Conservation (phyloP, 225 moss, liverwort and hornwort genomes). For the Rhytidiadelphus loreus region DNA sequence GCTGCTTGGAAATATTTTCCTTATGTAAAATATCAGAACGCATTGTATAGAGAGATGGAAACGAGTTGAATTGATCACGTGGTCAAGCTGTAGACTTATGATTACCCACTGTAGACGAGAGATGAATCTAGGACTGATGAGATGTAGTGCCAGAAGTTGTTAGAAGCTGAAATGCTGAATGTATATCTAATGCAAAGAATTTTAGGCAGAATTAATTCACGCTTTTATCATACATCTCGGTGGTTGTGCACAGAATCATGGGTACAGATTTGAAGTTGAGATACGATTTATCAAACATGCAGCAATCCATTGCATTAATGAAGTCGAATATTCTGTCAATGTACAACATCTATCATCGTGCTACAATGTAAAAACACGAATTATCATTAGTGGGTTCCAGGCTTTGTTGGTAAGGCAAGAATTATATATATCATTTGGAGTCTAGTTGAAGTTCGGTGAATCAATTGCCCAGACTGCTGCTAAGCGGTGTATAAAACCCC, state of each 20-base stretch:
- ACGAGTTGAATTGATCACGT: neutral
- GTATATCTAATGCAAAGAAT: constrained; percentile 4
- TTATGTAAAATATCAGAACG: constrained; percentile 3
- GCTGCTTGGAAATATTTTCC: neutral
- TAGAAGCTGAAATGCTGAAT: neutral
- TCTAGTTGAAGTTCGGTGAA: neutral
- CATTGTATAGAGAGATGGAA: neutral
- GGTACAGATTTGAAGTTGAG: neutral
- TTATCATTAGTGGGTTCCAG: neutral
- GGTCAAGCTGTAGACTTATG: neutral
- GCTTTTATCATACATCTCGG: neutral
- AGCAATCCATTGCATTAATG: neutral
- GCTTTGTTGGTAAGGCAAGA: neutral
- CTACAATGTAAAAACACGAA: neutral
- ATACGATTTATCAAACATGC: neutral
- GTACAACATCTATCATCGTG: neutral
- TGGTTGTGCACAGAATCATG: neutral
- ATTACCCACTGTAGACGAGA: neutral
- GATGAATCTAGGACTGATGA: neutral
- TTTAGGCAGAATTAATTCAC: neutral
- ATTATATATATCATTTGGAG: neutral
- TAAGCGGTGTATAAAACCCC: too few relatives aligned
- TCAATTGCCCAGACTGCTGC: neutral
- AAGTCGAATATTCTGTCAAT: neutral
- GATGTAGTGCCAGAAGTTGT: neutral